phyloP scores from a whole-genome alignment of 2,329 filamentous ascomycete genomes.

The Cladosporium velox region DNA sequence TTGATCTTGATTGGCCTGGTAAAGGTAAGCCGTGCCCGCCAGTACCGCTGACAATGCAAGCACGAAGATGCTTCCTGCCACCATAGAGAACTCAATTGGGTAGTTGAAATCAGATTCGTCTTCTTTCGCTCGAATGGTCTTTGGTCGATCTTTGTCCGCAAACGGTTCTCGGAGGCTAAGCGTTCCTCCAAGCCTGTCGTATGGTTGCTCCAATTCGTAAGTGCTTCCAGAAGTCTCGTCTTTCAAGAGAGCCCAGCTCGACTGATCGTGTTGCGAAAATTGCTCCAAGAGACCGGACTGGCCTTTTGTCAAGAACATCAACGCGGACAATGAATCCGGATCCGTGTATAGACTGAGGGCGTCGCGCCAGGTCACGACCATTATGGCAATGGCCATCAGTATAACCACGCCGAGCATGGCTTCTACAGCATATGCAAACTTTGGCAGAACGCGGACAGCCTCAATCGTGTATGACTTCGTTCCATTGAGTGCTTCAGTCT shows the following conservation, averaged over 20 bases:
- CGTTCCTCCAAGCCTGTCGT: background rate
- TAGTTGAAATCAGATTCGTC: background rate
- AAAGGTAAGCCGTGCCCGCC: background rate
- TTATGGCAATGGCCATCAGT: background rate
- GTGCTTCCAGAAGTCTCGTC: background rate
- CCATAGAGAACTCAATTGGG: background rate
- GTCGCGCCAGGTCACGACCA: background rate
- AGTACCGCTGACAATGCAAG: background rate
- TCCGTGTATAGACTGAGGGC: conserved; percentile 25
- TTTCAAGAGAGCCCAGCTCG: background rate
- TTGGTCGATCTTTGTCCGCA: no score
- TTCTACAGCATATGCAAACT: conserved; percentile 37
- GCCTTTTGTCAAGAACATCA: conserved; percentile 40
- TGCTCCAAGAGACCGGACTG: conserved; percentile 22
- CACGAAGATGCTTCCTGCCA: background rate
- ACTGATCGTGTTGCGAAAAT: conserved; percentile 10
- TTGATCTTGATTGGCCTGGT: background rate
- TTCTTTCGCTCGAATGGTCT: background rate
- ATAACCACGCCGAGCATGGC: background rate
- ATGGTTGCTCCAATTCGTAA: background rate
- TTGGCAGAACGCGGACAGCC: conserved; percentile 41
- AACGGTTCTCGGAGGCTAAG: background rate
- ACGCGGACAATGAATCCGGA: conserved; percentile 40
- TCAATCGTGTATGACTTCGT: conserved; percentile 30
- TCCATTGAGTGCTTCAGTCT: conserved; percentile 24